Evolutionary conservation across 2,329 filamentous ascomycete species (phyloP), one percentile per base, ranked within the genome.

Genomic region (Beauveria sp.): DNA sequence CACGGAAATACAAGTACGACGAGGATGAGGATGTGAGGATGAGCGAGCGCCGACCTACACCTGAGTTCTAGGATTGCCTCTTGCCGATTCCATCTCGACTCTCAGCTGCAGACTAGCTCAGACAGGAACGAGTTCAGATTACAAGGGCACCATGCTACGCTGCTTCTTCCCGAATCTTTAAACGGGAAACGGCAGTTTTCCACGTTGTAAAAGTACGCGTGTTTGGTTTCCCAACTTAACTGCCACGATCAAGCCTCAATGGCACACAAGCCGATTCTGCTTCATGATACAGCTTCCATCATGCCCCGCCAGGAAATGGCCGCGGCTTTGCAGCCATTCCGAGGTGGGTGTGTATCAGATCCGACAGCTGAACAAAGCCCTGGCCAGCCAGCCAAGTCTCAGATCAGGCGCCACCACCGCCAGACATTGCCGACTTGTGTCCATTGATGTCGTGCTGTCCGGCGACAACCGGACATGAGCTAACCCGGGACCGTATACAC

Each of bases 391-490:
- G 46, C 57, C 40, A 53, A 34, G n/a, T 14, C 38, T 49, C 57
- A 38, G 16, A 8, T 40, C 57, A 40, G 47, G 49, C 49, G 47
- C 57, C 49, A 52, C 57, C 49, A 52, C 5, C 57, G 52, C 57
- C 42, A 47, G n/a, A 58, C 42, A 47, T 51, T 47, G 38, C 47
- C 46, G 40, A 45, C n/a, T 18, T 43, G 10, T 40, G 18, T 24
- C 30, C 30, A 5, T 16, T 56, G 55, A 50, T 50, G 54, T n/a
- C 7, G 30, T 42, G 55, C 8, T 3, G 6, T 6, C n/a, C 34
- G 43, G 57, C 57, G 47, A 59, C 47, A 58, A 51, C 34, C 46
- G 46, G 22, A 12, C 46, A 28, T 40, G 38, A 59, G 24, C 57
- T 45, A 59, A n/a, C 57, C 57, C 57, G 47, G 38, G 47, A 46